These are phyloP conservation scores for Phoma herbarum DNA, from an alignment of 2,329 filamentous ascomycete species.

Conservation along the genomic window DNA sequence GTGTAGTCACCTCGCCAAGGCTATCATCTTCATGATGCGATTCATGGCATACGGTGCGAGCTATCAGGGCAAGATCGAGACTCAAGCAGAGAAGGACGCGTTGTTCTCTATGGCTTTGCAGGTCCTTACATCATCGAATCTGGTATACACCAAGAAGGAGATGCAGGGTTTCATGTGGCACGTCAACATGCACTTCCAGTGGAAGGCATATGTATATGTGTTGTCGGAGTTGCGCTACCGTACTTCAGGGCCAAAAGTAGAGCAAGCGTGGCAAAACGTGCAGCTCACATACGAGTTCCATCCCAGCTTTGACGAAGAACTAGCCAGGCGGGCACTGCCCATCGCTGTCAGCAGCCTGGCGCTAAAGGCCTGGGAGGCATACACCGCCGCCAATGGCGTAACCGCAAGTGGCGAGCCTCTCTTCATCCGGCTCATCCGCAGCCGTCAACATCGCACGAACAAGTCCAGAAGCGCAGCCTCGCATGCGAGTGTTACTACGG, in stretches of 20 bases:
- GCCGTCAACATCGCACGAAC: conserved; percentile 13
- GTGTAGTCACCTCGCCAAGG: conserved; percentile 55
- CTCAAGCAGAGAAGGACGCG: conserved; percentile 49
- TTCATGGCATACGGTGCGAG: conserved; percentile 57
- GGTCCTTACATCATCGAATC: conserved; percentile 53
- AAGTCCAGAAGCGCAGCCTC: not conserved
- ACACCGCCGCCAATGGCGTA: conserved; percentile 19
- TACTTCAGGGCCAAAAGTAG: conserved; percentile 35
- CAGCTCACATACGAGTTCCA: conserved; percentile 56
- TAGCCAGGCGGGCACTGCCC: conserved; percentile 52
- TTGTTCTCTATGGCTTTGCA: conserved; percentile 55
- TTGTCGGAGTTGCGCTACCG: conserved; percentile 47
- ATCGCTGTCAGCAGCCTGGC: conserved; percentile 55
- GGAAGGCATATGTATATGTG: conserved; percentile 63
- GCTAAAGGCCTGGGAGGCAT: conserved; percentile 56
- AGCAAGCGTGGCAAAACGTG: conserved; percentile 57
- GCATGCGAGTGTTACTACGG: no score
- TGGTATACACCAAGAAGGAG: conserved; percentile 51
- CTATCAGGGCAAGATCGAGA: conserved; percentile 43
- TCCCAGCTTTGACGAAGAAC: conserved; percentile 50
- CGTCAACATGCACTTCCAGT: conserved; percentile 59
- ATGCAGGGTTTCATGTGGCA: conserved; percentile 58
- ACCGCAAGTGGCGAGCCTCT: conserved; percentile 28
- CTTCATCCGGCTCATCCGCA: conserved; percentile 35
- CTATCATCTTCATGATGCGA: conserved; percentile 55